Evolutionary conservation across 1,284 basidiomycete species (phyloP), one percentile per base, ranked within the genome.

Genomic region (Inonotus obliquus): DNA sequence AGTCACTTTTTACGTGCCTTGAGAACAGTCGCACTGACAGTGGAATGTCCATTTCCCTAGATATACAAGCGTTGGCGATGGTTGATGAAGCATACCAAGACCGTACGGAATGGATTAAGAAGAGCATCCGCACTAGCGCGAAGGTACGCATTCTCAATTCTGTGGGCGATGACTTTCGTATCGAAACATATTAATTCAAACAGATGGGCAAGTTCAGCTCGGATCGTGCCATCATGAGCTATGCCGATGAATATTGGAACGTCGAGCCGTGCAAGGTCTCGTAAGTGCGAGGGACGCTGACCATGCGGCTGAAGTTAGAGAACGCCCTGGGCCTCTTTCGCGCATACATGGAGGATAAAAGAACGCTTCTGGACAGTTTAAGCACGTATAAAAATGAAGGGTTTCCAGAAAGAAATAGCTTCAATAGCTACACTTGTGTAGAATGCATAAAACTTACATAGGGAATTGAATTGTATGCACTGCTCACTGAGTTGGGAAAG

Each of bases 191-290:
- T 44, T 1, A 2, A 2, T 21, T 7, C 27, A 49, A 70, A 66
- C 71, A 91, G 84, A 96, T 96, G 94, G 94, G 93, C 74, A 94
- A 94, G 72, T 96, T 96, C 79, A 92, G 91, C 73, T 92, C 91
- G 47, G 94, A 96, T 72, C 84, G 94, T 60, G 91, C 92, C 2
- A 94, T 96, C 69, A 84, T 87, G 68, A 91, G 93, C 72, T 96
- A 96, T 68, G 93, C 92, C 1, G 85, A 91, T 74, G 86, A 85
- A 67, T 89, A 85, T 73, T 89, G 87, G 86, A 89, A 88, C 71
- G 77, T 89, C 52, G 86, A 89, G 68, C 73, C 75, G 54, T 68
- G 68, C 66, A 76, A 72, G 57, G 65, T 78, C 21, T 59, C 49
- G 41, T 65, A 57, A 63, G 56, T 27, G 27, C 17, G 7, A 1